These are phyloP conservation scores for Yamadazyma friedrichii DNA, from an alignment of 1,139 yeast genomes.

Conservation along the genomic window DNA sequence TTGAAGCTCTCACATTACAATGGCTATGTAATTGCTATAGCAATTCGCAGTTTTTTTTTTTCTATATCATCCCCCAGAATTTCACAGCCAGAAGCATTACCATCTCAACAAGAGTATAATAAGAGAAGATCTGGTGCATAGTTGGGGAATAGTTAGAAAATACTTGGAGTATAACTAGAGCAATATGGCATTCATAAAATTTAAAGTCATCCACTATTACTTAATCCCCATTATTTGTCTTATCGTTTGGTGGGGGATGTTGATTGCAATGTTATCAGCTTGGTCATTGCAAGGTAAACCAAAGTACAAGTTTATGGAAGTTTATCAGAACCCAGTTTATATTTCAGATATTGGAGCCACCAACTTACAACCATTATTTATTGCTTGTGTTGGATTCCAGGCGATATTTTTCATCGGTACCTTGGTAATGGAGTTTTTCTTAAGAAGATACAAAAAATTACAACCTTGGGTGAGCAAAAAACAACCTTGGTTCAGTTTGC, in stretches of 20 bases:
- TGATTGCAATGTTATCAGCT: slow-evolving; percentile 35
- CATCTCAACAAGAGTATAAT: too few species aligned
- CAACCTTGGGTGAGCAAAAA: slow-evolving; percentile 50
- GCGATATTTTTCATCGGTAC: slow-evolving; percentile 76
- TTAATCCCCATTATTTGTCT: slow-evolving; percentile 30
- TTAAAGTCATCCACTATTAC: slow-evolving; percentile 35
- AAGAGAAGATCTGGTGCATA: too few species aligned
- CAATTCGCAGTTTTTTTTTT: too few species aligned
- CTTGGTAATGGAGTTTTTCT: slow-evolving; percentile 52
- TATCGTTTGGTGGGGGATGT: slow-evolving; percentile 43
- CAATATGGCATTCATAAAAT: slow-evolving; percentile 7
- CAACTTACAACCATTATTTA: slow-evolving; percentile 76
- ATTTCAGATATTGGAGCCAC: slow-evolving; percentile 88
- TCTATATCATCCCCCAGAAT: too few species aligned
- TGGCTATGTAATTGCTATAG: too few species aligned
- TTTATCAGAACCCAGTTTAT: slow-evolving; percentile 57
- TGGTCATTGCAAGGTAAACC: slow-evolving; percentile 85
- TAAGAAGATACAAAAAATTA: slow-evolving; percentile 53
- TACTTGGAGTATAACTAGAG: too few species aligned
- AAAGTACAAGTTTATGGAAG: slow-evolving; percentile 55
- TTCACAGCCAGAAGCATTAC: too few species aligned
- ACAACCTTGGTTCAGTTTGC: slow-evolving; percentile 50
- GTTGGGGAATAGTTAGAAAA: too few species aligned
- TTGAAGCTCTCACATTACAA: too few species aligned
- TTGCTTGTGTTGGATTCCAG: slow-evolving; percentile 76